Evolutionary conservation across 1,284 basidiomycete species (phyloP).

Genomic region (Puccinia brachypodii): DNA sequence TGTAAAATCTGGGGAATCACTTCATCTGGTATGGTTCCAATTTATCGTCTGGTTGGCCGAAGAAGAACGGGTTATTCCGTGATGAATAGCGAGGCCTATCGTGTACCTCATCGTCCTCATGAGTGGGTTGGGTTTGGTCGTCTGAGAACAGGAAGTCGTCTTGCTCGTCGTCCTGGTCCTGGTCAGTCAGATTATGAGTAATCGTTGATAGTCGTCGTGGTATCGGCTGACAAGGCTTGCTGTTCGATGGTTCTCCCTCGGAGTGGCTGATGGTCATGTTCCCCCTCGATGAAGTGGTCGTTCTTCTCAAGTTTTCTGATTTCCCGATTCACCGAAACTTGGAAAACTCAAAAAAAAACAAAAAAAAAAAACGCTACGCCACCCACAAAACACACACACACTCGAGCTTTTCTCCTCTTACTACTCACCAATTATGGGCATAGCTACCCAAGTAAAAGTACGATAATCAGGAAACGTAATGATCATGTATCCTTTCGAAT

Average conservation of each 20-base stretch:
- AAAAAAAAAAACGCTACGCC: too few relatives aligned
- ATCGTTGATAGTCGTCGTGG: neutral
- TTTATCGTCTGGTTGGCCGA: conserved; percentile 45
- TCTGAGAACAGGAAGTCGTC: neutral
- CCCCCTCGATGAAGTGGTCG: too few relatives aligned
- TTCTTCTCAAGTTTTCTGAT: too few relatives aligned
- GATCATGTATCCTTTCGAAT: too few relatives aligned
- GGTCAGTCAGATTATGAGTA: neutral
- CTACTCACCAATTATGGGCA: too few relatives aligned
- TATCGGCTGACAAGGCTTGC: neutral
- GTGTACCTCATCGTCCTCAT: neutral
- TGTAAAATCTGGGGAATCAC: neutral
- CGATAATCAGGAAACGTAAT: too few relatives aligned
- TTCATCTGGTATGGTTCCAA: conserved; percentile 47
- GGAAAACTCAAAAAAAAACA: too few relatives aligned
- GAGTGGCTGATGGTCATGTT: neutral
- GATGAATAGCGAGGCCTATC: neutral
- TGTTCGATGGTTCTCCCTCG: neutral
- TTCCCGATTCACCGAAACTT: too few relatives aligned
- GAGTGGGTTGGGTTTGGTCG: neutral
- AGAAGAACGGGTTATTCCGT: conserved; percentile 34
- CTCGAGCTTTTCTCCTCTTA: too few relatives aligned
- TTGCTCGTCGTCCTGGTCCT: neutral
- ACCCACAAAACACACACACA: too few relatives aligned
- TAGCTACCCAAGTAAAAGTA: too few relatives aligned